phyloP scores from a whole-genome alignment of 805 yeast species.

The Kazachstania kunashirensis region DNA sequence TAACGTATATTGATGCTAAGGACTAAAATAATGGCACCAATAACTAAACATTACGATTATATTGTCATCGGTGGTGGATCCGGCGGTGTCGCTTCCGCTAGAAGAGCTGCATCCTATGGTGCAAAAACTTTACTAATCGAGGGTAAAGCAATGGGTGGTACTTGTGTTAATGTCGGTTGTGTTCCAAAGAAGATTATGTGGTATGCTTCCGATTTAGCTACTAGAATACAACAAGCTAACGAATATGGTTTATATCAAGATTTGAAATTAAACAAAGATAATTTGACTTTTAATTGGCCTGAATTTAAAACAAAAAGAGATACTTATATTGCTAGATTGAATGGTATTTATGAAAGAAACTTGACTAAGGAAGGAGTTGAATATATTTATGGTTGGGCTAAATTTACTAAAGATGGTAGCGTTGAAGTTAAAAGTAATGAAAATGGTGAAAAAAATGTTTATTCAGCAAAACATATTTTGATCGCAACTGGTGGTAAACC shows the following conservation, averaged over 20 bases:
- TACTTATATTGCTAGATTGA: slow-evolving; percentile 77
- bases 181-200: slow-evolving; percentile 99
- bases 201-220: slow-evolving; percentile 90
- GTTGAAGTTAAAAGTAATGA: slow-evolving; percentile 71
- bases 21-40: slow-evolving; percentile 45
- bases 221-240: slow-evolving; percentile 59
- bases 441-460: slow-evolving; percentile 42
- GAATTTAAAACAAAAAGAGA: slow-evolving; percentile 80
- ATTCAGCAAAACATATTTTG: slow-evolving; percentile 72
- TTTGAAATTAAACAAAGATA: slow-evolving; percentile 38
- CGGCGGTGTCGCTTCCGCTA: slow-evolving; percentile 97
- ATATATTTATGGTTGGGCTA: slow-evolving; percentile 76
- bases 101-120: slow-evolving; percentile 92
- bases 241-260: slow-evolving; percentile 73
- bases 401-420: slow-evolving; percentile 56
- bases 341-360: slow-evolving; percentile 88
- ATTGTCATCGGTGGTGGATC: slow-evolving; percentile 98
- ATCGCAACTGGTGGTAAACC: slow-evolving; percentile 94
- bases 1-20: slow-evolving; percentile 3
- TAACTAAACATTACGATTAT: slow-evolving; percentile 65
- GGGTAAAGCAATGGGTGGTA: slow-evolving; percentile 81
- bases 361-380: slow-evolving; percentile 84
- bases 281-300: slow-evolving; percentile 70
- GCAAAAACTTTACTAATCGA: slow-evolving; percentile 81
- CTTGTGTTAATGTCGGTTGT: slow-evolving; percentile 98